A percentile compares a stretch with the other conserved stretches of the same genome.
Evolutionary conservation across 202 grass and related monocot genomes (phyloP).

Genomic region (Musa balbisiana): DNA sequence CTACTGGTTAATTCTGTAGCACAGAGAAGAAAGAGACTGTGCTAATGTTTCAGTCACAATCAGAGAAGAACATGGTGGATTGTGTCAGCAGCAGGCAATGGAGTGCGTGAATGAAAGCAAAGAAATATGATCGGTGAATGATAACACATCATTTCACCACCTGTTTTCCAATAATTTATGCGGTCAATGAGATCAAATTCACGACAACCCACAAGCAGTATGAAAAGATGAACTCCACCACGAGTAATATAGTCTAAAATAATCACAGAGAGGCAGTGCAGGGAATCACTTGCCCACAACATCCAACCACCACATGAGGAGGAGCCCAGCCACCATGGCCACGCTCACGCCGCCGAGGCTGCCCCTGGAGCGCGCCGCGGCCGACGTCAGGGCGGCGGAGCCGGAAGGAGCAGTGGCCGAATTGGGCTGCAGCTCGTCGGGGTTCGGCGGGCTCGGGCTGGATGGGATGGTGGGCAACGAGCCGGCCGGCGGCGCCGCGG

Average conservation of each 20-base stretch:
- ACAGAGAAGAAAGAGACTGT: not conserved
- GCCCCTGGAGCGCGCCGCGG: not conserved
- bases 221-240: not conserved
- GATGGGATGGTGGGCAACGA: constrained; percentile 56
- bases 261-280: not conserved
- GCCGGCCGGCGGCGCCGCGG: constrained; percentile 22
- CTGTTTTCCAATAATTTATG: not conserved
- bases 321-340: constrained; percentile 23
- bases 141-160: not conserved
- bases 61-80: no score
- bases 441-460: constrained; percentile 79
- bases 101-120: not conserved
- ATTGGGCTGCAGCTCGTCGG: constrained; percentile 54
- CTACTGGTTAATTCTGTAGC: not conserved
- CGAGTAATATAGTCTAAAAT: not conserved
- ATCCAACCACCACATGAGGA: constrained; percentile 40
- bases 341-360: constrained; percentile 4
- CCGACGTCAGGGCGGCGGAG: constrained; percentile 24
- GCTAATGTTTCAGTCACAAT: no score
- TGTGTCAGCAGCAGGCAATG: no score
- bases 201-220: not conserved
- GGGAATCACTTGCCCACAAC: not conserved
- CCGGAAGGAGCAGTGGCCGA: constrained; percentile 42
- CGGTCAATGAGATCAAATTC: not conserved
- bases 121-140: not conserved